A percentile compares a stretch with the other conserved stretches of the same genome.
phyloP scores from a whole-genome alignment of 306 rosid species.

The Casuarina equisetifolia region DNA sequence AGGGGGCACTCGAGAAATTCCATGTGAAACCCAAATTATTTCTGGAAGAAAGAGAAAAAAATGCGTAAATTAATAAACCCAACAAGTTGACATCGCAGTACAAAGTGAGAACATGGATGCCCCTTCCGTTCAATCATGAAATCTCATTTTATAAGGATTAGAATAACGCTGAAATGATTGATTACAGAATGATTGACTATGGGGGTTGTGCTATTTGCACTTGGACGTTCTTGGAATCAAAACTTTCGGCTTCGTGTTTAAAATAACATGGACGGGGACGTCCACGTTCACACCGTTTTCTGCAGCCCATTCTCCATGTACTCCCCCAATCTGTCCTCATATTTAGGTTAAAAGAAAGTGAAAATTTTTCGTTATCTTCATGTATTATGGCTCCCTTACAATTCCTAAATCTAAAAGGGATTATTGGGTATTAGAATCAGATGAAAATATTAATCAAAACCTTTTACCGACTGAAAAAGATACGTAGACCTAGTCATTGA shows the following conservation, averaged over 20 bases:
- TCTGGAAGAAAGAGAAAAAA: slow-evolving; percentile 17
- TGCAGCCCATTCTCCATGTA: too few relatives aligned
- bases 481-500: background rate
- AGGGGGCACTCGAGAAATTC: slow-evolving; percentile 45
- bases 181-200: background rate
- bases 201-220: too few relatives aligned
- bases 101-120: slow-evolving; percentile 32
- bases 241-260: background rate
- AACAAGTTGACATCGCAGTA: slow-evolving; percentile 33
- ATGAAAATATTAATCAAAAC: background rate
- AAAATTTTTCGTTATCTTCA: too few relatives aligned
- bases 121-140: slow-evolving; percentile 29
- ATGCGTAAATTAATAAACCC: slow-evolving; percentile 19
- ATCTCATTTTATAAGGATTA: slow-evolving; percentile 20
- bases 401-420: too few relatives aligned
- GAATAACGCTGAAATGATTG: slow-evolving; percentile 32
- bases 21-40: slow-evolving; percentile 49
- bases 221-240: background rate
- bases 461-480: background rate
- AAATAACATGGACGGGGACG: background rate
- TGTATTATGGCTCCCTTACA: too few relatives aligned
- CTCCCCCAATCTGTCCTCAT: too few relatives aligned
- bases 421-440: too few relatives aligned
- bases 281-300: too few relatives aligned
- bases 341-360: too few relatives aligned